Conservation (phyloP, 306 rosid genomes). For the Abrus precatorius region DNA sequence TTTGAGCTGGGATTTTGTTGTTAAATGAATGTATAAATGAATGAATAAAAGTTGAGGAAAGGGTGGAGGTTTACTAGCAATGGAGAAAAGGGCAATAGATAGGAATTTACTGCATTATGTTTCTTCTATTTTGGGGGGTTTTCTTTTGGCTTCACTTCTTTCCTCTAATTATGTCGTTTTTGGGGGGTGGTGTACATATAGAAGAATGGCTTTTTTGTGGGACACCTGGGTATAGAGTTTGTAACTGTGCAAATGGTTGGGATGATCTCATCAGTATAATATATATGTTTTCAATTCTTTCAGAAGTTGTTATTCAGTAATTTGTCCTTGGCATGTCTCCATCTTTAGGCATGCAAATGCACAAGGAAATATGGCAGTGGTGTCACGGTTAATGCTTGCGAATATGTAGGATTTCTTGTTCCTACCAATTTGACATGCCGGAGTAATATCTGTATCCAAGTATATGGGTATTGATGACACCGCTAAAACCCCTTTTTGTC, state of each 20-base stretch:
- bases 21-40: constrained; percentile 78
- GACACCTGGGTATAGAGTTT: constrained; percentile 74
- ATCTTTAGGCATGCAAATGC: constrained; percentile 9
- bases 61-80: constrained; percentile 64
- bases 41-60: constrained; percentile 61
- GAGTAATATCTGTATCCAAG: not conserved
- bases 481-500: not conserved
- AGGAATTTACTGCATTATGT: constrained; percentile 60
- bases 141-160: constrained; percentile 49
- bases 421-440: constrained; percentile 15
- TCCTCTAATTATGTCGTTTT: constrained; percentile 51
- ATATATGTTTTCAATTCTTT: constrained; percentile 70
- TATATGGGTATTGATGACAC: not conserved
- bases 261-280: constrained; percentile 62
- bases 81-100: constrained; percentile 60
- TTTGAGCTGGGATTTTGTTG: constrained; percentile 71
- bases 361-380: not conserved
- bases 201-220: constrained; percentile 60
- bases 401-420: constrained; percentile 10
- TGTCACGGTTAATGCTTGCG: constrained; percentile 23
- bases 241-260: constrained; percentile 62
- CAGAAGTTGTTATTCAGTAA: constrained; percentile 32
- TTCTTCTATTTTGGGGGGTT: constrained; percentile 60
- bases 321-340: constrained; percentile 10
- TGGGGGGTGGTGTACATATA: constrained; percentile 83